These are phyloP conservation scores for Chaetomium sp. DNA, from an alignment of 2,329 filamentous ascomycete genomes.

Conservation along the genomic window DNA sequence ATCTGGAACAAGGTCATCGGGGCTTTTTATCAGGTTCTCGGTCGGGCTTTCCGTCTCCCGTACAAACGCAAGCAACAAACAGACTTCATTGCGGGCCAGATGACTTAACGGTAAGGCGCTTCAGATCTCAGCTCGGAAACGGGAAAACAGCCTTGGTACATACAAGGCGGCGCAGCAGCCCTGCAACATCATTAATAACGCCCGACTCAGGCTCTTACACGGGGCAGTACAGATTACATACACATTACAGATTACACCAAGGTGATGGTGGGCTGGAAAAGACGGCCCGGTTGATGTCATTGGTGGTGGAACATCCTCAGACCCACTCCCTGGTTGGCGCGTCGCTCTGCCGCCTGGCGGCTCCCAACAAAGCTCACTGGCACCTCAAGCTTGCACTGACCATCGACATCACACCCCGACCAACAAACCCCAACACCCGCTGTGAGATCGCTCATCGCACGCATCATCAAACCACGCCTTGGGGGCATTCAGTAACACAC, in stretches of 20 bases:
- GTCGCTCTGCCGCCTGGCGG: constrained; percentile 33
- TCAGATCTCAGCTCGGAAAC: background rate
- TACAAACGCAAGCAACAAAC: background rate
- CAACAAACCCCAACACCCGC: constrained; percentile 10
- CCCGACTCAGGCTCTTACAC: background rate
- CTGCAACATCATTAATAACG: background rate
- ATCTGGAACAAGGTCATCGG: background rate
- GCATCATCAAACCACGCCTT: background rate
- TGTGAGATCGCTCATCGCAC: constrained; percentile 3
- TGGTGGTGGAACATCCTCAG: background rate
- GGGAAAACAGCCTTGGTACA: background rate
- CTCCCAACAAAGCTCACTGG: constrained; percentile 24
- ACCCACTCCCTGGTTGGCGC: constrained; percentile 24
- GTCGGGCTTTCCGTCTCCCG: constrained; percentile 2
- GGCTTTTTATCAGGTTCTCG: background rate
- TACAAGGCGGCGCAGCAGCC: background rate
- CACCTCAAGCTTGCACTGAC: constrained; percentile 22
- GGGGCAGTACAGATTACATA: background rate
- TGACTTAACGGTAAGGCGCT: background rate
- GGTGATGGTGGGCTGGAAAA: background rate
- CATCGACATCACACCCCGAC: constrained; percentile 15
- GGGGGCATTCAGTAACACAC: background rate
- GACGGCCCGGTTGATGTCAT: background rate
- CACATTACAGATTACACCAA: background rate
- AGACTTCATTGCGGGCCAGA: background rate